Evolutionary conservation across 306 rosid species (phyloP).

Genomic region (Malus fusca): DNA sequence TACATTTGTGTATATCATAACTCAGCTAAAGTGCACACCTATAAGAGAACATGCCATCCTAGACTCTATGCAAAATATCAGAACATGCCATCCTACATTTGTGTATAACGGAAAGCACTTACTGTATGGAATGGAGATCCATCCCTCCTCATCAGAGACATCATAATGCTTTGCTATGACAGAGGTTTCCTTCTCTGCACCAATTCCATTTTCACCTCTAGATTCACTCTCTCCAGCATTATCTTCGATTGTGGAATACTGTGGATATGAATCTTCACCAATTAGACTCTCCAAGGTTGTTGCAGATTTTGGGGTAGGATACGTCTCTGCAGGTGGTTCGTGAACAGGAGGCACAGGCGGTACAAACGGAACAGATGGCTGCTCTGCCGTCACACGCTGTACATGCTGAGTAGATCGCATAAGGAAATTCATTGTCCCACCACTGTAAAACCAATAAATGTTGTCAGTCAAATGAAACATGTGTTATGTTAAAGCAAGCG

Average conservation of each 20-base stretch:
- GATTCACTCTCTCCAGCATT: constrained; percentile 36
- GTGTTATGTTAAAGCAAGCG: background rate
- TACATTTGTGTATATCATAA: background rate
- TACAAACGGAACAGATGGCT: constrained; percentile 19
- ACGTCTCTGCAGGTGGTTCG: constrained; percentile 26
- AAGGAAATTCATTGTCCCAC: constrained; percentile 66
- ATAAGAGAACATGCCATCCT: background rate
- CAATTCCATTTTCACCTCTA: constrained; percentile 37
- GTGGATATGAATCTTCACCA: constrained; percentile 45
- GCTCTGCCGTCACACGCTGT: constrained; percentile 39
- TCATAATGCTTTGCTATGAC: constrained; percentile 53
- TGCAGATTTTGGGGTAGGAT: constrained; percentile 38
- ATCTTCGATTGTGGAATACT: constrained; percentile 32
- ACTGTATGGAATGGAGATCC: constrained; percentile 74
- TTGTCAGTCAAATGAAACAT: background rate
- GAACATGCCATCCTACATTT: background rate
- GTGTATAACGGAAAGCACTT: constrained; percentile 18
- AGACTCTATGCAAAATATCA: background rate
- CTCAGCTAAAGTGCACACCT: background rate
- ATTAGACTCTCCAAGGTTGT: constrained; percentile 42
- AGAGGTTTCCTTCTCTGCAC: constrained; percentile 29
- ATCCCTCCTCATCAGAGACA: constrained; percentile 81
- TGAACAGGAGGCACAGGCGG: constrained; percentile 8
- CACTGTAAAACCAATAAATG: constrained; percentile 24
- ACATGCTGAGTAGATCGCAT: constrained; percentile 43